Evolutionary conservation across 768 basidiomycete genomes (phyloP).

Genomic region (Lentinula sp.): DNA sequence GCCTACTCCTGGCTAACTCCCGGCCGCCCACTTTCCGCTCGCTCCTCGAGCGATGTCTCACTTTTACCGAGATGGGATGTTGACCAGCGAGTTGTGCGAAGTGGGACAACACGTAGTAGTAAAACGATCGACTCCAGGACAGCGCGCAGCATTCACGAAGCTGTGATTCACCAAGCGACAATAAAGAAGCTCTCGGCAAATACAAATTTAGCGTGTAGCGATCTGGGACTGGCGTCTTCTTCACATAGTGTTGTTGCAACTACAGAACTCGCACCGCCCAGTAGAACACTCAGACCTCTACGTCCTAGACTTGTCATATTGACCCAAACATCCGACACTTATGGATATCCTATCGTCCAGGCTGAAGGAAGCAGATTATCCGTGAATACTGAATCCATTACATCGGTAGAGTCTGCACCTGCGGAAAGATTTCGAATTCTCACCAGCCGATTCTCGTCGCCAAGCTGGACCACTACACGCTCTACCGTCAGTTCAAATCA

Average conservation of each 20-base stretch:
- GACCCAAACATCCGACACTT: not conserved
- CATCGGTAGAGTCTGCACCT: no score
- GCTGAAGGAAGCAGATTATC: not conserved
- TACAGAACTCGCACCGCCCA: not conserved
- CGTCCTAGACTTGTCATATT: not conserved
- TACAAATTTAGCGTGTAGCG: not conserved
- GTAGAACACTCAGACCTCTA: not conserved
- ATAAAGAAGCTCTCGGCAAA: constrained; percentile 5
- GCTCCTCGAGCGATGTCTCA: constrained; percentile 8
- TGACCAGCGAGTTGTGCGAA: constrained; percentile 8
- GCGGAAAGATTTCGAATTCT: not conserved
- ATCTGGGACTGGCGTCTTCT: not conserved
- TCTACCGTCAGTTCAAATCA: not conserved
- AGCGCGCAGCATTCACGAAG: constrained; percentile 15
- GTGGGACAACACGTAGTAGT: constrained; percentile 13
- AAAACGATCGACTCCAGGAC: constrained; percentile 15
- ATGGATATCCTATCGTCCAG: not conserved
- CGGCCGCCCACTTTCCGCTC: constrained; percentile 13
- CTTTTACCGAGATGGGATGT: constrained; percentile 3
- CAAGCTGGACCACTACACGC: not conserved
- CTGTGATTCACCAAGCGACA: constrained; percentile 16
- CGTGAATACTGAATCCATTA: not conserved
- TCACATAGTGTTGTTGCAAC: no score
- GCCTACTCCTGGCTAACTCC: constrained; percentile 1
- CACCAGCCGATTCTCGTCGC: not conserved